Base-by-base conservation (phyloP, 306 rosid species). In the Quercus cerris region DNA sequence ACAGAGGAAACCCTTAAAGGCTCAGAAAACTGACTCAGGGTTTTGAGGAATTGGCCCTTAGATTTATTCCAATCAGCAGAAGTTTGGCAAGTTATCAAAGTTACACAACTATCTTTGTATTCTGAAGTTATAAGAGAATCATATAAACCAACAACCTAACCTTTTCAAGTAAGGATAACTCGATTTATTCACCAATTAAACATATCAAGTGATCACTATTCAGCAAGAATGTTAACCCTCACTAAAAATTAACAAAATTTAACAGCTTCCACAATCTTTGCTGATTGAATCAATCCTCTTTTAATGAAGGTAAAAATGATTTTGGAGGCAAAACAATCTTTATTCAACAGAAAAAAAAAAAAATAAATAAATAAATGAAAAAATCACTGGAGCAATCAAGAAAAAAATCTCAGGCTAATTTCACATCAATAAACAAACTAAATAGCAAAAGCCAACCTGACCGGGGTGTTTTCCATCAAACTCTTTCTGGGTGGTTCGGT, bases 391-490 rank as follows among this genome's bases (percentile, higher is more conserved):
- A 28, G 14, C 70, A 63, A 19, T 63, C 35, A 14, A 63, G 70
- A 28, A 27, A 19, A 63, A 63, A 14, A 63, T 28, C 70, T 63
- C 41, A 63, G 3, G 13, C 54, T 3, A 25, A 10, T 23, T 31
- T 64, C 20, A 6, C 6, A n/a, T 14, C 10, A 17, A 8, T 5
- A 64, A 11, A 4, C 23, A 15, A 41, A 76, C 49, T 35, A 75
- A 23, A 75, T 31, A 68, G 57, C 20, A 58, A 49, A 33, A 4
- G 52, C 66, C n/a, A 7, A 91, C 99, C 99, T 96, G 99, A 49
- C 98, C 99, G 56, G 97, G 99, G 77, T 93, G 89, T 70, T 97
- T 93, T 66, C 99, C 99, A 86, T 92, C 95, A 70, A 93, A 94
- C 82, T 96, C 99, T 90, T 87, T 73, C 30, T 85, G 84, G 17